These are phyloP conservation scores for Mallotus nudiflorus DNA, from an alignment of 345 rosid species.

Conservation along the genomic window DNA sequence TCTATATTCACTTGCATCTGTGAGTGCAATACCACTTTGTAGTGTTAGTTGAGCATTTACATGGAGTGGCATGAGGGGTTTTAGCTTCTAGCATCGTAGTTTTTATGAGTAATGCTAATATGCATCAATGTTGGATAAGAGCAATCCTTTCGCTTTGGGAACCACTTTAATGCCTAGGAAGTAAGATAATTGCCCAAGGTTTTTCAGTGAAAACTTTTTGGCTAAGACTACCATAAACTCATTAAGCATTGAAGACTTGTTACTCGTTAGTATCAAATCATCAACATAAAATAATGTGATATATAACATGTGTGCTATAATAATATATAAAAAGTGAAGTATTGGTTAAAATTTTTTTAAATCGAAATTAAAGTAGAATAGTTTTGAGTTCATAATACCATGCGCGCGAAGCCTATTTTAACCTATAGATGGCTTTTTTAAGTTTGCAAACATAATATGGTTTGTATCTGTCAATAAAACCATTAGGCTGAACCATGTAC, in stretches of 20 bases:
- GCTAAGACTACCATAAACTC: background rate
- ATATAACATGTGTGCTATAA: background rate
- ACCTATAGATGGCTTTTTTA: background rate
- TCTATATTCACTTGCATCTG: background rate
- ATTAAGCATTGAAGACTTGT: background rate
- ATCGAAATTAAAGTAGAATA: background rate
- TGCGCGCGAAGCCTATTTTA: background rate
- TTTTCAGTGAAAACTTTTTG: background rate
- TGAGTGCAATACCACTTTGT: background rate
- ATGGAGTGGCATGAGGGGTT: background rate
- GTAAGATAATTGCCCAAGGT: background rate
- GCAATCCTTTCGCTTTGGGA: background rate
- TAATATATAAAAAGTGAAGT: background rate
- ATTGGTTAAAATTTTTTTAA: background rate
- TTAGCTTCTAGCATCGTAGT: background rate
- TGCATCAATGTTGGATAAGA: background rate
- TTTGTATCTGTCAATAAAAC: background rate
- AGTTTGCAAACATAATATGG: background rate
- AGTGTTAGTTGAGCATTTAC: background rate
- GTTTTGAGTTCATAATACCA: background rate
- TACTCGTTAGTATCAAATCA: too few relatives aligned
- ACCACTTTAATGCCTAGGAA: background rate
- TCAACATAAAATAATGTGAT: background rate
- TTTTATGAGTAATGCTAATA: background rate
- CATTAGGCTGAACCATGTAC: background rate